Evolutionary conservation across 768 basidiomycete genomes (phyloP), one percentile per base, ranked within the genome.

Genomic region (Leccinum longicurvipes): DNA sequence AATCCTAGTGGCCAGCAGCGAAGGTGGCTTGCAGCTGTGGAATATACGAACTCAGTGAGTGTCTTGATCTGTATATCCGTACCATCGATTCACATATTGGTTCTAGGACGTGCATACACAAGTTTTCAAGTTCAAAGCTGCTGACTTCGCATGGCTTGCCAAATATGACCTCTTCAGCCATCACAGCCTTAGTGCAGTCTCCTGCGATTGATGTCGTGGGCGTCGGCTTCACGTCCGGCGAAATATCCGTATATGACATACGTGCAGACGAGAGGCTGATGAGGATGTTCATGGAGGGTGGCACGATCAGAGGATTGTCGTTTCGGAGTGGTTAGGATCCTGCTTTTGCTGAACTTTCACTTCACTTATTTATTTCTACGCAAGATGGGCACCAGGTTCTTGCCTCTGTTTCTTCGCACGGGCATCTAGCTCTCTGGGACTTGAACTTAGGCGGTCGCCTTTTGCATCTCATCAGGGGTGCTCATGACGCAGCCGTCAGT

Each of bases 141-240:
- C 68, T 82, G 21, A 77, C 77, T 8, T 69, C 72, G 10, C 72
- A 63, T 67, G 52, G 57, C 61, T 60, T 46, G 66, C 67, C 54
- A 72, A 67, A 42, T 62, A 41, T 52, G 62, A 42, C 64, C 59
- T 57, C 72, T 51, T 55, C 67, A 50, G 78, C 89, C 9, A 83
- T 98, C 60, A 94, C 92, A 2, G 76, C 87, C 3, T 66, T 98
- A 36, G 83, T 84, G 1, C 97, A 97, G 68, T 95, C 93, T 9
- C 95, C 96, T 24, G 97, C 95, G 14, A 88, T 98, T 51, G 97
- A 99, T 64, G 93, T 98, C 10, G 80, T 98, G 36, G 97, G 92
- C n/a, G 77, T 99, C 48, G 96, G 93, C 1, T 92, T 91, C 68
- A 77, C 86, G 1, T 91, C 89, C 1, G 97, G 97, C 39, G 86